Evolutionary conservation across 176 grass and related monocot species (phyloP), one percentile per base, ranked within the genome.

Genomic region (Rhipidocladum racemiflorum): DNA sequence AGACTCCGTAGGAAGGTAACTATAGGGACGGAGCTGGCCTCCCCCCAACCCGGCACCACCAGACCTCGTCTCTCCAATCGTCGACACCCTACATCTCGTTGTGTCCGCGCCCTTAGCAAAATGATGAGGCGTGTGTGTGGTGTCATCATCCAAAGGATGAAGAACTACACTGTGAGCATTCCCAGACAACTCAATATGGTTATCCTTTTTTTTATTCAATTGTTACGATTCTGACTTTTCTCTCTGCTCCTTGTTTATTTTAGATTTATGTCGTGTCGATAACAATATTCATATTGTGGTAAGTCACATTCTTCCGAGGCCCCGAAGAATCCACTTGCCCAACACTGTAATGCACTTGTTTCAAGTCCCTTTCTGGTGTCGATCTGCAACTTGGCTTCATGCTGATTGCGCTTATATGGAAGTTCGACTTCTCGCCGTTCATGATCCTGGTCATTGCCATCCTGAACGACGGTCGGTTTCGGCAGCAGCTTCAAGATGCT

Each of bases 121-220:
- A n/a, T n/a, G n/a, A n/a, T n/a, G n/a, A n/a, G n/a, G n/a, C n/a
- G n/a, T n/a, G n/a, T n/a, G n/a, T n/a, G n/a, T n/a, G n/a, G n/a
- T n/a, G n/a, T n/a, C 57, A 99, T 99, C 75, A 96, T 99, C 83
- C 97, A 95, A 81, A 90, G 97, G 74, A 99, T 99, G 97, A 99
- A 99, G 85, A 99, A 99, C 64, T 99, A 99, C 74, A 99, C 97
- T 1, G 97, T 99, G 72, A 86, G 82, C 25, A 70, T 4, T 20
- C 65, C 23, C 5, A 61, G 11, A 61, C 63, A 43, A 51, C 1
- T 1, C 9, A 20, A 11, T 9, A 48, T 34, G 0, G 40, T 61
- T 43, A 56, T 64, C 23, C 15, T 2, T 61, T 69, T 50, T 9
- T 25, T 5, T 50, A 6, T 51, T 51, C 42, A 6, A 11, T 60